phyloP scores from a whole-genome alignment of 1,284 basidiomycete genomes.

The Grifola frondosa region DNA sequence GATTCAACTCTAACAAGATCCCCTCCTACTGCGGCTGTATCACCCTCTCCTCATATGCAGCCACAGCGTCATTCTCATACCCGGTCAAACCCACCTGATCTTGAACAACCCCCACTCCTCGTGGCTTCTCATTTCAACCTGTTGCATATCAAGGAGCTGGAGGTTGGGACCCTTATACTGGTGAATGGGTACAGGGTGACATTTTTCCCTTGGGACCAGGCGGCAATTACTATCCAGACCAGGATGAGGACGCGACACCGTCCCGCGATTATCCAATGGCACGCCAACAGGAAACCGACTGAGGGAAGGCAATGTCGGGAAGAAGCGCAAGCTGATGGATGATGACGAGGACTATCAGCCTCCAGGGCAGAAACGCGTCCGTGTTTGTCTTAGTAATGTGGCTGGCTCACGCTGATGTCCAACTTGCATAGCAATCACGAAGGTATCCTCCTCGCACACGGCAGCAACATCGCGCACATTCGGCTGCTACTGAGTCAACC shows the following conservation, averaged over 20 bases:
- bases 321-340: conserved; percentile 51
- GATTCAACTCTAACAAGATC: conserved; percentile 21
- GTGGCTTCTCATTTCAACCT: conserved; percentile 34
- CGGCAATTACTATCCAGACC: conserved; percentile 38
- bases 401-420: neutral
- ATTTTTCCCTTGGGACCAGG: conserved; percentile 38
- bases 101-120: conserved; percentile 29
- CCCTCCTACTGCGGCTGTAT: conserved; percentile 13
- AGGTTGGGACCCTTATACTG: conserved; percentile 40
- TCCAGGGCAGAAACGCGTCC: conserved; percentile 54
- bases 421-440: conserved; percentile 35
- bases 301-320: conserved; percentile 38
- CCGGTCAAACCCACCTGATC: conserved; percentile 30
- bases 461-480: conserved; percentile 35
- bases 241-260: conserved; percentile 27
- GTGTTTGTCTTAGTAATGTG: conserved; percentile 38
- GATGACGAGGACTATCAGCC: conserved; percentile 57
- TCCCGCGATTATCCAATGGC: conserved; percentile 29
- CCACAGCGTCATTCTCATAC: conserved; percentile 21
- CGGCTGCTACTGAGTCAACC: conserved; percentile 33
- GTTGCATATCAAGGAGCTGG: conserved; percentile 37
- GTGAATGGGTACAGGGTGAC: conserved; percentile 39
- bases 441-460: conserved; percentile 44
- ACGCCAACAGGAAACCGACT: conserved; percentile 28
- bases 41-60: conserved; percentile 26